Evolutionary conservation across 495 filamentous ascomycete species (phyloP).

Genomic region (Elasticomyces elasticus): DNA sequence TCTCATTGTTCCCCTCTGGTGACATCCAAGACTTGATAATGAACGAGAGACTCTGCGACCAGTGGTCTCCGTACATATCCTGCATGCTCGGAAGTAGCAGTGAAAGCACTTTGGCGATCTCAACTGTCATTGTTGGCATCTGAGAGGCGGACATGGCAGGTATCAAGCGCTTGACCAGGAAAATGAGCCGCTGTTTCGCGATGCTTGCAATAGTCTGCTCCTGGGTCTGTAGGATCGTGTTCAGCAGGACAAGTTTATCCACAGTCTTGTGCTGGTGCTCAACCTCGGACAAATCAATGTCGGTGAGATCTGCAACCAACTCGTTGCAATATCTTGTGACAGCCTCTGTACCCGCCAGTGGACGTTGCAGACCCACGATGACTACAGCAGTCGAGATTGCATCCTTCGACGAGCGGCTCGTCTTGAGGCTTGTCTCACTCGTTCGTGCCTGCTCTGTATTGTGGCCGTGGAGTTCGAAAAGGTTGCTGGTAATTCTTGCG

Average conservation of each 20-base stretch:
- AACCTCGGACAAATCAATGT: constrained; percentile 32
- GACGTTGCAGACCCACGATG: constrained; percentile 43
- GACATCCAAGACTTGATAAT: constrained; percentile 32
- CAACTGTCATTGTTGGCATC: constrained; percentile 41
- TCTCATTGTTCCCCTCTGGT: neutral
- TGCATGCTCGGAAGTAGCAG: constrained; percentile 59
- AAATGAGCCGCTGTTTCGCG: constrained; percentile 70
- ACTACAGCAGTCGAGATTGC: constrained; percentile 36
- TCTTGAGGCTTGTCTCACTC: constrained; percentile 4
- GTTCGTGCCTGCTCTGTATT: neutral
- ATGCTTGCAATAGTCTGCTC: constrained; percentile 34
- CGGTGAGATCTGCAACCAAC: constrained; percentile 50
- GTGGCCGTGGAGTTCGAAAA: constrained; percentile 21
- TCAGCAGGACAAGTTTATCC: constrained; percentile 47
- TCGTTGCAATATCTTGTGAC: constrained; percentile 46
- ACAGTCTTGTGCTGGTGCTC: constrained; percentile 31
- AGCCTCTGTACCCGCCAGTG: constrained; percentile 30
- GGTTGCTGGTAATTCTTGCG: constrained; percentile 7
- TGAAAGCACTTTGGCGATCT: constrained; percentile 52
- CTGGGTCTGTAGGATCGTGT: constrained; percentile 45
- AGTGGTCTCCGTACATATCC: constrained; percentile 76
- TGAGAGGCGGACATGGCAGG: constrained; percentile 51
- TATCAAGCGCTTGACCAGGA: constrained; percentile 68
- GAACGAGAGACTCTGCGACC: constrained; percentile 56
- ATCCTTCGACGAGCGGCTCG: constrained; percentile 1